Conservation (phyloP, 2,329 filamentous ascomycete species). For the Pseudogymnoascus sp. region DNA sequence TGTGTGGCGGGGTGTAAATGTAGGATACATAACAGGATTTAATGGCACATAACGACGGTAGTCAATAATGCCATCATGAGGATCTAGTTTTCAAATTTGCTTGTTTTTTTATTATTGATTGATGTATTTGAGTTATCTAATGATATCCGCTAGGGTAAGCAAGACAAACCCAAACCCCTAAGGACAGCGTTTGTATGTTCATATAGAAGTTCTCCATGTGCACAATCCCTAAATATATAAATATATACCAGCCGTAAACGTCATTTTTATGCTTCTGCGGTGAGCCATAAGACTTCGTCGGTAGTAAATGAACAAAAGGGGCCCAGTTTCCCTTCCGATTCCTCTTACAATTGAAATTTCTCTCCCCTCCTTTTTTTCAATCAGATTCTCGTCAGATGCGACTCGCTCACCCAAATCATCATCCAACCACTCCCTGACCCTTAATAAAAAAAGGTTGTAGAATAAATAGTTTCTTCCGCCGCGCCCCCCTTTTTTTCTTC, state of each 20-base stretch:
- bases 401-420: background rate
- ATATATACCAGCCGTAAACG: conserved; percentile 6
- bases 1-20: background rate
- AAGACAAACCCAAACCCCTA: background rate
- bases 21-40: conserved; percentile 6
- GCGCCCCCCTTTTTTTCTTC: background rate
- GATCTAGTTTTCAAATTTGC: background rate
- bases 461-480: background rate
- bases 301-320: background rate
- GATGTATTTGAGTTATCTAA: conserved; percentile 2
- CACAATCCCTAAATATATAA: conserved; percentile 5
- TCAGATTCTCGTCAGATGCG: conserved; percentile 5
- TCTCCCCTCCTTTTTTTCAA: background rate
- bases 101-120: background rate
- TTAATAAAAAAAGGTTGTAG: background rate
- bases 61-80: background rate
- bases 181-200: background rate
- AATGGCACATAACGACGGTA: background rate
- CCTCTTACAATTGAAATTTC: background rate
- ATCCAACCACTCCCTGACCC: background rate
- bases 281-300: conserved; percentile 5
- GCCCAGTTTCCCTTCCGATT: background rate
- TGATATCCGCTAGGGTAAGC: background rate
- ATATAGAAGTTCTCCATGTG: background rate
- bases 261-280: conserved; percentile 2